phyloP scores from a whole-genome alignment of 1,284 basidiomycete genomes.

The Coniferiporia weirii region DNA sequence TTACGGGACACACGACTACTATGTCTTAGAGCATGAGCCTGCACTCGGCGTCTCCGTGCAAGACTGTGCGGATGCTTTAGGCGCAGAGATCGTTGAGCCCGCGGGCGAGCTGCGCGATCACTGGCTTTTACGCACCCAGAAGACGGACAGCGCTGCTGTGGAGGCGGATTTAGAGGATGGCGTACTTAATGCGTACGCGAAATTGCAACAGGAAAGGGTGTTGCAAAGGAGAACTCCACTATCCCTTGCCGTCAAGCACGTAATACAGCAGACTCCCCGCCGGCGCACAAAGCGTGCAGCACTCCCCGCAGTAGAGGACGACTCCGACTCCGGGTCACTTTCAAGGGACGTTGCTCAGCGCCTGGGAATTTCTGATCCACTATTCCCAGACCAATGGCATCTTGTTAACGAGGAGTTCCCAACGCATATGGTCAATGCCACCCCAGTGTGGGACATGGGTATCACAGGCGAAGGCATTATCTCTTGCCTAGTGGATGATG shows the following conservation, averaged over 20 bases:
- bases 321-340: constrained; percentile 29
- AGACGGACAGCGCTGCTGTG: constrained; percentile 39
- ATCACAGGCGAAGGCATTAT: constrained; percentile 85
- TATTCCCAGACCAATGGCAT: constrained; percentile 92
- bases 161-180: constrained; percentile 24
- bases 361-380: constrained; percentile 78
- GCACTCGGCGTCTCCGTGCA: constrained; percentile 45
- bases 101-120: constrained; percentile 80
- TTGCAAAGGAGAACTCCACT: constrained; percentile 38
- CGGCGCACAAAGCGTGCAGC: constrained; percentile 58
- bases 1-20: constrained; percentile 87
- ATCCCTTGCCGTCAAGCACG: constrained; percentile 48
- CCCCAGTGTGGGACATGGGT: constrained; percentile 81
- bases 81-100: constrained; percentile 83
- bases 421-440: constrained; percentile 83
- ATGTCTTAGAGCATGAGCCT: constrained; percentile 76
- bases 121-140: constrained; percentile 77
- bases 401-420: constrained; percentile 73
- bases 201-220: constrained; percentile 25
- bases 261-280: constrained; percentile 56
- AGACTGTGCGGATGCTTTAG: constrained; percentile 58
- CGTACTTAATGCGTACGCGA: constrained; percentile 29
- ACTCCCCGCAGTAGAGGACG: constrained; percentile 40
- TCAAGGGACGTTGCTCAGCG: constrained; percentile 53
- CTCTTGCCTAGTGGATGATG: constrained; percentile 93